Base-by-base conservation (phyloP, 257 asterid genomes). In the Rehmannia glutinosa region DNA sequence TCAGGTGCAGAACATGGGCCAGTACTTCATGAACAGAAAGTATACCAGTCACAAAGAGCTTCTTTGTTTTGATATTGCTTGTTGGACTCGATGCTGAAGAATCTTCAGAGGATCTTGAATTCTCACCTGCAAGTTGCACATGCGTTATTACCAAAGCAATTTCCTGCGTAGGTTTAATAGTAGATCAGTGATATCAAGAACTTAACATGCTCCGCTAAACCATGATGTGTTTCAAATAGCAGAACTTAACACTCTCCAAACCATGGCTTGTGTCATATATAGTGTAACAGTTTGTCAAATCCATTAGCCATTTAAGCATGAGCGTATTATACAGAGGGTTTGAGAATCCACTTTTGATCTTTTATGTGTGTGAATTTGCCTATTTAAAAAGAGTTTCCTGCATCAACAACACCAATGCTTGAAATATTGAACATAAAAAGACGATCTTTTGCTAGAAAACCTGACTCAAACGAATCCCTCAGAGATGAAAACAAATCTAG, bases 41-140 rank as follows among this genome's bases (percentile, higher is more conserved):
- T 69, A 15, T 78, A 90, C 99, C 99, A 27, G 99, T 90, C 35
- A 93, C 80, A 53, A 93, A 93, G 77, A 93, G 87, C 85, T 87
- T 93, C 91, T 93, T 93, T n/a, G 97, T 88, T 73, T 60, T 80
- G 67, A 88, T 59, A 72, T 82, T 73, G 67, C 77, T 61, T 36
- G 87, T 72, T 57, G 32, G 73, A 62, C 54, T 80, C 28, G 83
- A 54, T 30, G 78, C 75, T 41, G 86, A 67, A 58, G 83, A 74
- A 71, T 77, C 78, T 69, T 63, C 71, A 3, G 76, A 47, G 67
- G 67, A 69, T 68, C 70, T 15, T 1, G 72, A 49, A 39, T 61
- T 72, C 39, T 59, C 70, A 74, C 87, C 92, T 82, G 85, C 70
- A 1, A 72, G 70, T 75, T 17, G 73, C 61, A 57, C 23, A 49